Base-by-base conservation (phyloP, 2,329 filamentous ascomycete genomes). In the Paraphoma sp. region DNA sequence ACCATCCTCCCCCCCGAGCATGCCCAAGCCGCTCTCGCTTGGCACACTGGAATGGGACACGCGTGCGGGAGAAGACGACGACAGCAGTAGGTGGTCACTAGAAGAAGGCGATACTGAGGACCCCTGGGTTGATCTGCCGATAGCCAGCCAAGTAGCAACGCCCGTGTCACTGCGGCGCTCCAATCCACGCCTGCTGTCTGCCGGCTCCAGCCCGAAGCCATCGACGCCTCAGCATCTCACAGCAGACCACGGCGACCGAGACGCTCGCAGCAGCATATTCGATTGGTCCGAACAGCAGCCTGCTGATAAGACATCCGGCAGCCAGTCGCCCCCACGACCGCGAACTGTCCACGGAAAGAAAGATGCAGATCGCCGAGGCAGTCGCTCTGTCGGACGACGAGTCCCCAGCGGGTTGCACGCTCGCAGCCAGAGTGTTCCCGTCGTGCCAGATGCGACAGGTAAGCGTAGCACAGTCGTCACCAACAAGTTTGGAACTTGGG, bases 401-500 rank as follows among this genome's bases (percentile, higher is more conserved):
- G 85, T 84, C 1, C 88, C 89, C n/a, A 86, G 83, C 55, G 86
- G 86, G 12, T 83, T 87, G 52, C 91, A 94, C 72, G 84, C 92
- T 45, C 86, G 91, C 60, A 94, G 91, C 72, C 90, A 93, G 73
- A 94, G 91, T 73, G 90, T 94, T 1, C 91, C 91, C 4, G 84
- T 91, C 12, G 80, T 81, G 3, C 88, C 88, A 33, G 90, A 92
- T 67, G 77, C 69, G 60, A 78, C 73, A 64, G 81, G 72, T 66
- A 76, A 81, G 76, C 59, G 89, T 83, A 72, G 83, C 75, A 70
- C 76, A 74, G 69, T 89, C 79, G 74, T 81, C 75, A 69, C 85
- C n/a, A 84, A 75, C 51, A 93, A 93, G 68, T 94, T 92, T 69
- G 89, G 91, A 43, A 93, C 91, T 1, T 94, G 91, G 91, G 90